Percentiles rank a stretch among this genome's conserved stretches.
Conservation (phyloP, 352 stramenopile species). For the Pythium guiyangense region DNA sequence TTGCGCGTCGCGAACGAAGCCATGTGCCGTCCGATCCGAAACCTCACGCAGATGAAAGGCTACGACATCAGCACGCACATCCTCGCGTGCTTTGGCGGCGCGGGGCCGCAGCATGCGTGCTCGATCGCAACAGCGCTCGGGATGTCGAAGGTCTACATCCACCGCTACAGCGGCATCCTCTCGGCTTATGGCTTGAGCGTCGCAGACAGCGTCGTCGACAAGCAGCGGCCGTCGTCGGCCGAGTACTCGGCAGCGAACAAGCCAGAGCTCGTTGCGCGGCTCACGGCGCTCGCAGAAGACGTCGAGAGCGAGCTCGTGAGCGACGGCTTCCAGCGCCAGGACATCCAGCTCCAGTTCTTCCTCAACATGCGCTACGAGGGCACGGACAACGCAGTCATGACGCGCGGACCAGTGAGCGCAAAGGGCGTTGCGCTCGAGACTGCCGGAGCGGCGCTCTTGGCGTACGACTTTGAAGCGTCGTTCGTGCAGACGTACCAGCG, state of each 20-base stretch:
- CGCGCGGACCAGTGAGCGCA: constrained; percentile 46
- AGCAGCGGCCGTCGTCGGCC: constrained; percentile 88
- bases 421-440: constrained; percentile 29
- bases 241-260: constrained; percentile 60
- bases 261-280: constrained; percentile 29
- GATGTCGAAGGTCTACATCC: constrained; percentile 98
- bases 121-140: constrained; percentile 94
- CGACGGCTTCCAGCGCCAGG: constrained; percentile 86
- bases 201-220: constrained; percentile 96
- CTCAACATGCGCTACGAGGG: constrained; percentile 98
- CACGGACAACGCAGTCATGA: constrained; percentile 98
- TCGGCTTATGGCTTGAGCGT: constrained; percentile 97
- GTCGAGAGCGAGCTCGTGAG: constrained; percentile 63
- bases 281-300: constrained; percentile 55
- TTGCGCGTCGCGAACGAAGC: constrained; percentile 98
- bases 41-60: constrained; percentile 97
- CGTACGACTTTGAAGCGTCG: constrained; percentile 82
- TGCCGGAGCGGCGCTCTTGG: constrained; percentile 26
- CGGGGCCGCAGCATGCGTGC: constrained; percentile 97
- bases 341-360: constrained; percentile 93
- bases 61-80: constrained; percentile 97
- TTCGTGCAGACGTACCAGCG: constrained; percentile 94
- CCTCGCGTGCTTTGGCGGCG: constrained; percentile 97
- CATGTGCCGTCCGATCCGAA: constrained; percentile 99
- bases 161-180: constrained; percentile 98